These are phyloP conservation scores for Umbelopsis ramanniana DNA, from an alignment of 192 early-diverging fungal genomes.

Conservation along the genomic window DNA sequence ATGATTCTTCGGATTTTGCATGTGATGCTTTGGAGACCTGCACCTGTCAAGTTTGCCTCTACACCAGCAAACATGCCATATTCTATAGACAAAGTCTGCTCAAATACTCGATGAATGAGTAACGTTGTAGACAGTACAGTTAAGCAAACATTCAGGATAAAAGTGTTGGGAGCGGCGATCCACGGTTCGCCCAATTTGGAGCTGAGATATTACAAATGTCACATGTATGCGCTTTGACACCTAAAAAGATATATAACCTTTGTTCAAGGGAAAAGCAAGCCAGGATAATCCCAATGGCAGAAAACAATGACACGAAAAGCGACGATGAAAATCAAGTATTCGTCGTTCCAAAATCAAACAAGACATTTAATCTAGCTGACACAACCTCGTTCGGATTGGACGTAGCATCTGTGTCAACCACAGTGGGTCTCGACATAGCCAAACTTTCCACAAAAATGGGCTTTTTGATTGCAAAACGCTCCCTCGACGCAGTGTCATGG, in stretches of 20 bases:
- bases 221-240: not conserved
- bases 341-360: not conserved
- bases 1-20: not conserved
- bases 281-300: not conserved
- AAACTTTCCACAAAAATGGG: conserved; percentile 20
- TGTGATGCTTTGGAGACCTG: not conserved
- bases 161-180: too few species aligned
- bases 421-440: conserved; percentile 23
- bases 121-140: too few species aligned
- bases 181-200: not conserved
- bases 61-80: too few species aligned
- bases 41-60: not conserved
- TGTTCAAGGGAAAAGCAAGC: not conserved
- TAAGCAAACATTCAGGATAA: too few species aligned
- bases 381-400: conserved; percentile 23
- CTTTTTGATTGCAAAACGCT: conserved; percentile 18
- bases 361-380: not conserved
- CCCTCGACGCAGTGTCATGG: conserved; percentile 1
- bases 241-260: not conserved
- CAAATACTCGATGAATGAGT: too few species aligned
- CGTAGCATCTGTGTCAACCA: conserved; percentile 20
- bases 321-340: not conserved
- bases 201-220: not conserved
- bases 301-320: not conserved
- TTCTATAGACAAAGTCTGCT: too few species aligned